Conservation (phyloP, 768 basidiomycete genomes). For the Lentinula guzmanii region DNA sequence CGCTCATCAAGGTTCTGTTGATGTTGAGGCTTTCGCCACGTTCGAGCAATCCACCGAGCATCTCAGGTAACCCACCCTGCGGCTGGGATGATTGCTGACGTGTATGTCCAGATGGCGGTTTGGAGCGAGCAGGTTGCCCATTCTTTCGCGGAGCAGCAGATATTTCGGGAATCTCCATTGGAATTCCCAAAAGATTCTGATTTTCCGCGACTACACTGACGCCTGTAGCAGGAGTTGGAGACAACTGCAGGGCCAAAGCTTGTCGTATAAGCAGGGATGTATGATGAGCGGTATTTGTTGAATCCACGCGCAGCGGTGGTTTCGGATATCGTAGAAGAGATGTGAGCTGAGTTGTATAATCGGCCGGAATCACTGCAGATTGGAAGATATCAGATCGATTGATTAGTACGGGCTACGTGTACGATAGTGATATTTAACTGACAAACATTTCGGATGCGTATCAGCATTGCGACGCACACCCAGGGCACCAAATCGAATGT, state of each 20-base stretch:
- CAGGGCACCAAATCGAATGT: slow-evolving; percentile 74
- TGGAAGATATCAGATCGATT: background rate
- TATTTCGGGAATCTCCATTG: slow-evolving; percentile 55
- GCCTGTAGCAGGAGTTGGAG: slow-evolving; percentile 70
- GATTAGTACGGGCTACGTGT: background rate
- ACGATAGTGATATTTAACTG: slow-evolving; percentile 23
- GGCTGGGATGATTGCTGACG: slow-evolving; percentile 36
- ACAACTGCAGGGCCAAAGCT: slow-evolving; percentile 71
- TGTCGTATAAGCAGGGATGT: slow-evolving; percentile 74
- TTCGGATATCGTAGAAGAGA: slow-evolving; percentile 82
- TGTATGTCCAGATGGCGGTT: slow-evolving; percentile 20
- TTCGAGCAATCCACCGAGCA: slow-evolving; percentile 68
- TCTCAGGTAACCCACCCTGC: slow-evolving; percentile 59
- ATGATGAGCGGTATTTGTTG: slow-evolving; percentile 43
- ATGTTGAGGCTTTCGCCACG: slow-evolving; percentile 77
- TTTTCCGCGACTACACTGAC: slow-evolving; percentile 81
- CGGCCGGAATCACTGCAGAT: slow-evolving; percentile 69
- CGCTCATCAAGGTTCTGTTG: slow-evolving; percentile 77
- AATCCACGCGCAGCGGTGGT: slow-evolving; percentile 28
- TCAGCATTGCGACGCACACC: slow-evolving; percentile 92
- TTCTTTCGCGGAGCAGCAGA: slow-evolving; percentile 26
- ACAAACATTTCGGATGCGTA: slow-evolving; percentile 89
- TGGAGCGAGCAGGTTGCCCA: slow-evolving; percentile 18
- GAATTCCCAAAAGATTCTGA: slow-evolving; percentile 66
- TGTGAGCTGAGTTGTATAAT: slow-evolving; percentile 84